Evolutionary conservation across 2,329 filamentous ascomycete genomes (phyloP).

Genomic region (Fusarium sp.): DNA sequence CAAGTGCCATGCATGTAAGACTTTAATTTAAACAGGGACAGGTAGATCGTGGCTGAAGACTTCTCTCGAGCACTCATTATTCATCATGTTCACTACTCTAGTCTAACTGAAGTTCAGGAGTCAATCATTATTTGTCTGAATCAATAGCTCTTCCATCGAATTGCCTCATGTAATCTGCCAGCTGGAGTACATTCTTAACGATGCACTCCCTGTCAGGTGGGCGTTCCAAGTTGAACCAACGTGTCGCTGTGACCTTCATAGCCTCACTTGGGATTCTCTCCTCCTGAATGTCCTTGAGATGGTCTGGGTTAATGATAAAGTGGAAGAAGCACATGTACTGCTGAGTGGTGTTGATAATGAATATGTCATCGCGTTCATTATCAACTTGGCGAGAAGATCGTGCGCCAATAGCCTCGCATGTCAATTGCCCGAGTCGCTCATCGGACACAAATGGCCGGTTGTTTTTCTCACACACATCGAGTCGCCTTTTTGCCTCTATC

Average conservation of each 20-base stretch:
- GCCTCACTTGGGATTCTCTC: not conserved
- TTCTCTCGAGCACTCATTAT: not conserved
- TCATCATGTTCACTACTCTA: not conserved
- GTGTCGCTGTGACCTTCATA: not conserved
- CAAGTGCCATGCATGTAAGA: rapidly evolving
- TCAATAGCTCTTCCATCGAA: no score
- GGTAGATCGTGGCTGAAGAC: rapidly evolving
- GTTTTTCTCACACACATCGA: not conserved
- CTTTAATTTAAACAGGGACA: rapidly evolving
- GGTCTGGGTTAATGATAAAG: not conserved
- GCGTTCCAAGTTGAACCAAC: not conserved
- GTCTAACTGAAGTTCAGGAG: not conserved
- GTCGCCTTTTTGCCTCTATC: not conserved
- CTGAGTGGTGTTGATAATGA: not conserved
- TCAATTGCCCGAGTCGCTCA: not conserved
- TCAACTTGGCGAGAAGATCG: not conserved
- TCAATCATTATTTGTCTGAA: not conserved
- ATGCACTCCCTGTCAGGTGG: not conserved
- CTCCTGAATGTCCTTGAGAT: not conserved
- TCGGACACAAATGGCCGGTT: not conserved
- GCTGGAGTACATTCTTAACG: not conserved
- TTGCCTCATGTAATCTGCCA: not conserved
- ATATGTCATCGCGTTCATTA: rapidly evolving
- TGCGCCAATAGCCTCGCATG: not conserved
- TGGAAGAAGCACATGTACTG: not conserved